Conservation (phyloP, 2,329 filamentous ascomycete species). For the Colletotrichum tofieldiae region DNA sequence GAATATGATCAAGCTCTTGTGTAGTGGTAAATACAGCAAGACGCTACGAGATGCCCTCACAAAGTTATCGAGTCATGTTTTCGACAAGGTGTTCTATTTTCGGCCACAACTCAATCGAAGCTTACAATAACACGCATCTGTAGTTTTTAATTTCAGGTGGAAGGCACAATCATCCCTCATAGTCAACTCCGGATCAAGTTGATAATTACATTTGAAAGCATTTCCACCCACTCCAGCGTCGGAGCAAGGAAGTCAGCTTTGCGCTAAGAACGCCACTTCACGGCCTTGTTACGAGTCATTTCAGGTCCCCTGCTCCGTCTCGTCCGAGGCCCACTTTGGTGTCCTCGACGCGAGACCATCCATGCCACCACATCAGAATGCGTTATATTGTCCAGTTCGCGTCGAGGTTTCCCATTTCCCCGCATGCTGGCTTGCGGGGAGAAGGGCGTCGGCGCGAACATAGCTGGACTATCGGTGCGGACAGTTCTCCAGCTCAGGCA, state of each 20-base stretch:
- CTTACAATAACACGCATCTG: no score
- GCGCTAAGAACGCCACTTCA: neutral
- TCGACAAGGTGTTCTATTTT: no score
- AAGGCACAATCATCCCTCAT: no score
- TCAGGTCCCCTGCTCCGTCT: neutral
- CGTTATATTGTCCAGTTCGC: neutral
- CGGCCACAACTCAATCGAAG: no score
- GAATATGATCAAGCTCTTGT: no score
- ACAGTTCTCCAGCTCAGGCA: neutral
- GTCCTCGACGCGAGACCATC: constrained; percentile 13
- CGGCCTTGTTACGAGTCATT: constrained; percentile 1
- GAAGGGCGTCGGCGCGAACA: neutral
- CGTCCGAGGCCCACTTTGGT: neutral
- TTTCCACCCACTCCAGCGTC: neutral
- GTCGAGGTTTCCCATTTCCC: neutral
- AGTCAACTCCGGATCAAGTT: no score
- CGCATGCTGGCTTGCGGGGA: neutral
- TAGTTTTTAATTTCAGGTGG: no score
- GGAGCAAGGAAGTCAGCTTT: neutral
- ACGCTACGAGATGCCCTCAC: no score
- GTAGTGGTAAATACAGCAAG: no score
- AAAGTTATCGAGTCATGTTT: no score
- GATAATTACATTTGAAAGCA: neutral
- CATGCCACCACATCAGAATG: neutral
- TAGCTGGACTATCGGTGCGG: neutral